Base-by-base conservation (phyloP, 164 flowering plant species). In the Vitis riparia region DNA sequence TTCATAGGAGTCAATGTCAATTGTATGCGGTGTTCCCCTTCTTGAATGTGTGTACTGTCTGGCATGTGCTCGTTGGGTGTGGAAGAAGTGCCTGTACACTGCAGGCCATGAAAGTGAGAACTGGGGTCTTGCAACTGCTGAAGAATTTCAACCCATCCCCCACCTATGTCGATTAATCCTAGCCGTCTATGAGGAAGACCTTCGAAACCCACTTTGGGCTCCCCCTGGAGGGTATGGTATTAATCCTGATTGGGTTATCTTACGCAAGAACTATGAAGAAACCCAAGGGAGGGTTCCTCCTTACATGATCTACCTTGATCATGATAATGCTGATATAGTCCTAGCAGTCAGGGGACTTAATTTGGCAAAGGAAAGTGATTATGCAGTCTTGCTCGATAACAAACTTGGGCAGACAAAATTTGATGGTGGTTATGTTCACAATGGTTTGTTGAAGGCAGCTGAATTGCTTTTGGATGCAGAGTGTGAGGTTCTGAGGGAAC, bases 211-310 rank as follows among this genome's bases (percentile, higher is more conserved):
- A 0, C 55, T 86, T 15, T 89, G 89, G 91, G 88, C 86, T 8
- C 91, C 91, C 91, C 91, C 86, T 3, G 91, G 90, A 50, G 94
- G 94, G 30, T 89, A 87, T 68, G 79, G 86, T 0, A 80, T 89
- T 15, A 73, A 87, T 23, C 32, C 86, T 8, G 86, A 87, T 48
- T 81, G 27, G 27, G 27, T 23, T 23, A 23, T 23, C 27, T 23
- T 23, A 23, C 27, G 27, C 27, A 23, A 23, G 86, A 77, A 76
- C 58, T 75, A 88, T 66, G 81, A 78, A 49, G 85, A 82, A 23
- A 89, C 88, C 9, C 67, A 73, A 30, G 84, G 87, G 10, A 60
- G 70, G 8, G 87, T 80, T 16, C 79, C 94, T 51, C 88, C 94
- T 52, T 87, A 87, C 59, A 56, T 80, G 68, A 79, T 89, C 37